Conservation (phyloP, 2,329 filamentous ascomycete genomes). For the Teratosphaeria destructans region DNA sequence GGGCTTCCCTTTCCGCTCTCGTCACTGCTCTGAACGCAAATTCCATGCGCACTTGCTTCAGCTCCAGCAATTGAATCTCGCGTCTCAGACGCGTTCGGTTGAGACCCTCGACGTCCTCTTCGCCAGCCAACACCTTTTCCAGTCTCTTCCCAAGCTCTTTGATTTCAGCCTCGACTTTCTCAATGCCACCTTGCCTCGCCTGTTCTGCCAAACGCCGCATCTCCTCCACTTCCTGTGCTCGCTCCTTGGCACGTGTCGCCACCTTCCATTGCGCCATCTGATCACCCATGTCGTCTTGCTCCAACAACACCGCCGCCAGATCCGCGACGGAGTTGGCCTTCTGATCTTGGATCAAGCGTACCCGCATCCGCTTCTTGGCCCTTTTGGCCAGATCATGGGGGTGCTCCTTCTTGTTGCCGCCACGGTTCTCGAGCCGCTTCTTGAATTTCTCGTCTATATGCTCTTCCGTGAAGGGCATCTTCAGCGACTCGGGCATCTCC, state of each 20-base stretch:
- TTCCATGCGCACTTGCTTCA: slow-evolving; percentile 7
- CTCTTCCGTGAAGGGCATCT: slow-evolving; percentile 27
- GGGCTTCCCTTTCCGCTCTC: slow-evolving; percentile 2
- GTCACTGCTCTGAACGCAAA: slow-evolving; percentile 9
- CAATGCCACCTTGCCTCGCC: slow-evolving; percentile 8
- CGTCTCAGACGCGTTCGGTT: slow-evolving; percentile 4
- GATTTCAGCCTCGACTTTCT: slow-evolving; percentile 10
- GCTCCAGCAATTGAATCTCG: slow-evolving; percentile 2
- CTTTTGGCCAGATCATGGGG: slow-evolving; percentile 22
- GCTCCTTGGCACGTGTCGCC: slow-evolving; percentile 1
- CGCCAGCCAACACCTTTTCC: slow-evolving; percentile 3
- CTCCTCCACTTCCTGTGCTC: slow-evolving; percentile 9
- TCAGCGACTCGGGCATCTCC: slow-evolving; percentile 27
- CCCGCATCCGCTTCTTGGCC: slow-evolving; percentile 37
- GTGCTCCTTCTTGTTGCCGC: slow-evolving; percentile 22
- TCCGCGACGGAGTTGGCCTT: slow-evolving; percentile 54
- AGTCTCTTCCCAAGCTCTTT: neutral
- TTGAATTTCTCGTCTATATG: slow-evolving; percentile 31
- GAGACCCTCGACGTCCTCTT: slow-evolving; percentile 2
- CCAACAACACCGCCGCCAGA: slow-evolving; percentile 44
- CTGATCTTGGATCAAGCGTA: slow-evolving; percentile 52
- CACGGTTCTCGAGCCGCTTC: slow-evolving; percentile 24
- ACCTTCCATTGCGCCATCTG: slow-evolving; percentile 12
- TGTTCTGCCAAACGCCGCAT: slow-evolving; percentile 12
- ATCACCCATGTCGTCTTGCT: slow-evolving; percentile 33